A percentile compares a stretch with the other conserved stretches of the same genome.
Conservation (phyloP, 495 filamentous ascomycete species). For the Penicillium longicatenatum region DNA sequence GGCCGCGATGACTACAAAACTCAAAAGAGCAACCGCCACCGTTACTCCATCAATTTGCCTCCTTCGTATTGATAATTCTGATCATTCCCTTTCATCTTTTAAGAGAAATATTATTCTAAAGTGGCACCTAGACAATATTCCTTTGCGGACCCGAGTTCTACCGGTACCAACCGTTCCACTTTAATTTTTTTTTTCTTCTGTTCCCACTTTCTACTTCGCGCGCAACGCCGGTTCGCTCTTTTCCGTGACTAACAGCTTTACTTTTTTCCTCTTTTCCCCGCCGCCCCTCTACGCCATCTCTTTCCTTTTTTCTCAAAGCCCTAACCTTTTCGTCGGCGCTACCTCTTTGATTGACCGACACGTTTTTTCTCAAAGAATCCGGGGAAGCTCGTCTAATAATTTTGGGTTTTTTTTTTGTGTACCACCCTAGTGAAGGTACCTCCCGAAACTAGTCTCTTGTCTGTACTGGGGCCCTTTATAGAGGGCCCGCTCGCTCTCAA, state of each 20-base stretch:
- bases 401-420: slow-evolving; percentile 27
- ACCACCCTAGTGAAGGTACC: slow-evolving; percentile 17
- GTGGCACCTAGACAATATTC: not conserved
- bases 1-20: slow-evolving; percentile 7
- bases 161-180: not conserved
- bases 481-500: slow-evolving; percentile 34
- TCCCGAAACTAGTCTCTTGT: slow-evolving; percentile 21
- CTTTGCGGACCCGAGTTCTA: not conserved
- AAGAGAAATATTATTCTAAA: not conserved
- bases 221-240: slow-evolving; percentile 34
- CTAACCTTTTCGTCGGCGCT: slow-evolving; percentile 15
- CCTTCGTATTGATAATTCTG: not conserved
- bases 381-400: slow-evolving; percentile 36
- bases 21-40: slow-evolving; percentile 19
- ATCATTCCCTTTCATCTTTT: not conserved
- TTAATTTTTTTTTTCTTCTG: slow-evolving; percentile 7
- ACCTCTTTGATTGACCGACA: slow-evolving; percentile 22
- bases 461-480: slow-evolving; percentile 36
- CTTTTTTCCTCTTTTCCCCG: slow-evolving; percentile 19
- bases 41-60: not conserved
- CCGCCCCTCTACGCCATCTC: slow-evolving; percentile 27
- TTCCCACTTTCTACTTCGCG: slow-evolving; percentile 12
- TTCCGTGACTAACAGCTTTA: slow-evolving; percentile 53
- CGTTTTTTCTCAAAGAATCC: slow-evolving; percentile 33
- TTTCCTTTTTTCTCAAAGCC: slow-evolving; percentile 17